These are phyloP conservation scores for Nyctanthes arbortristis DNA, from an alignment of 257 asterid species.

Conservation along the genomic window DNA sequence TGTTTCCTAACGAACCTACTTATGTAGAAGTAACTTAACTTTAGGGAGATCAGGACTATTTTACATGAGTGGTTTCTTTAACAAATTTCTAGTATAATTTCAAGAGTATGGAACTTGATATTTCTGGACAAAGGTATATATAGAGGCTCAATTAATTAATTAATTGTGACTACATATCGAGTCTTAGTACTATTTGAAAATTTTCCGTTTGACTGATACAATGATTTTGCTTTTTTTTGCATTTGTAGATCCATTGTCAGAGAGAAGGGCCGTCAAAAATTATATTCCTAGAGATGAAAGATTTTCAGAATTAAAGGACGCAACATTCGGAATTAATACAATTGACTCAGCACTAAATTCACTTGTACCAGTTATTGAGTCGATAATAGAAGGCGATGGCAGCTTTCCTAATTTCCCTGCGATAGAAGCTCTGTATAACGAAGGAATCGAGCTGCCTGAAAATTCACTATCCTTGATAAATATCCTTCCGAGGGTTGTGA, in stretches of 20 bases:
- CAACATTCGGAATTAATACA: conserved; percentile 43
- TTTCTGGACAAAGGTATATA: too few species aligned
- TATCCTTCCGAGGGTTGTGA: conserved; percentile 47
- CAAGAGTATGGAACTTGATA: too few species aligned
- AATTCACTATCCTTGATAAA: conserved; percentile 9
- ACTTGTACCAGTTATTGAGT: conserved; percentile 38
- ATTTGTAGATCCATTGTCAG: conserved; percentile 54
- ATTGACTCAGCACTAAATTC: conserved; percentile 44
- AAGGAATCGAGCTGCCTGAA: conserved; percentile 45
- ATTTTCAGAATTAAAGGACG: conserved; percentile 52
- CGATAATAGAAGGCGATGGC: conserved; percentile 9
- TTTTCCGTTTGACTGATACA: neutral
- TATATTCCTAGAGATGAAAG: conserved; percentile 81
- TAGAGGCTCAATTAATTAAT: too few species aligned
- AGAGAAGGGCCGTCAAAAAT: conserved; percentile 26
- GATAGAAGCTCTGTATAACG: conserved; percentile 53
- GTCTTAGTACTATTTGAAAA: neutral
- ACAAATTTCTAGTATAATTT: too few species aligned
- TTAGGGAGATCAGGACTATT: too few species aligned
- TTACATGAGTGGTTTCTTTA: too few species aligned
- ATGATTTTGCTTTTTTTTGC: neutral
- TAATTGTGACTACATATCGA: neutral
- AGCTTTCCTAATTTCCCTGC: conserved; percentile 59
- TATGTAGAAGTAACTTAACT: too few species aligned
- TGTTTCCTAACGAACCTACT: too few species aligned